These are phyloP conservation scores for Aschersonia sp. DNA, from an alignment of 2,329 filamentous ascomycete species.

Conservation along the genomic window DNA sequence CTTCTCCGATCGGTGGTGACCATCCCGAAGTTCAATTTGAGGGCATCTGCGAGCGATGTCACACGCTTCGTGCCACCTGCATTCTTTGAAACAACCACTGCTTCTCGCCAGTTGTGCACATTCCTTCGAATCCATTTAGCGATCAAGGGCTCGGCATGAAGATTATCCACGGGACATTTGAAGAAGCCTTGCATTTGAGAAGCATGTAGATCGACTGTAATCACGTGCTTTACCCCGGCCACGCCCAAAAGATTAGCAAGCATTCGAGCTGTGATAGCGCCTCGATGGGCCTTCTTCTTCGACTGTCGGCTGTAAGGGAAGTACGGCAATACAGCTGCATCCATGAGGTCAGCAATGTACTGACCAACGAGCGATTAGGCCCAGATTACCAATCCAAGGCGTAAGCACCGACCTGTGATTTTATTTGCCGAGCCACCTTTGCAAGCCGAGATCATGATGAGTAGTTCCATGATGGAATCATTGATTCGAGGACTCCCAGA, in stretches of 20 bases:
- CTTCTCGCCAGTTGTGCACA: slow-evolving; percentile 74
- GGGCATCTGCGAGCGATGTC: slow-evolving; percentile 83
- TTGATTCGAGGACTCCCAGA: slow-evolving; percentile 94
- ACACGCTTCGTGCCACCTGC: slow-evolving; percentile 94
- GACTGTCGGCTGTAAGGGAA: slow-evolving; percentile 99
- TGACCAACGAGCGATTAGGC: too few species aligned
- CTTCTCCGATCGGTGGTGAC: slow-evolving; percentile 73
- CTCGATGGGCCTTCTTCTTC: slow-evolving; percentile 96
- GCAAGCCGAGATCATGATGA: slow-evolving; percentile 98
- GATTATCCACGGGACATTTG: slow-evolving; percentile 91
- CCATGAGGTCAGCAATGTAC: neutral
- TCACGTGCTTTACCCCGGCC: slow-evolving; percentile 91
- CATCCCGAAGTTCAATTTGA: slow-evolving; percentile 96
- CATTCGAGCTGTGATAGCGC: slow-evolving; percentile 94
- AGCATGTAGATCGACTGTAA: slow-evolving; percentile 90
- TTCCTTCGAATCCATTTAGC: slow-evolving; percentile 91
- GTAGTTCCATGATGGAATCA: slow-evolving; percentile 95
- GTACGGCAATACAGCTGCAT: slow-evolving; percentile 70
- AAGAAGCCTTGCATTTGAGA: slow-evolving; percentile 99
- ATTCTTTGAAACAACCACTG: slow-evolving; percentile 96
- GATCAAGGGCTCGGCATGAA: slow-evolving; percentile 89
- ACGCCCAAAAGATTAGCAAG: slow-evolving; percentile 87
- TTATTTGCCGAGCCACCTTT: slow-evolving; percentile 95
- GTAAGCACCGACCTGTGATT: slow-evolving; percentile 60
- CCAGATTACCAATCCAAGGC: neutral